Percentiles rank a stretch among this genome's conserved stretches.
phyloP scores from a whole-genome alignment of 805 yeast genomes.

The Candida cerambycidarum region DNA sequence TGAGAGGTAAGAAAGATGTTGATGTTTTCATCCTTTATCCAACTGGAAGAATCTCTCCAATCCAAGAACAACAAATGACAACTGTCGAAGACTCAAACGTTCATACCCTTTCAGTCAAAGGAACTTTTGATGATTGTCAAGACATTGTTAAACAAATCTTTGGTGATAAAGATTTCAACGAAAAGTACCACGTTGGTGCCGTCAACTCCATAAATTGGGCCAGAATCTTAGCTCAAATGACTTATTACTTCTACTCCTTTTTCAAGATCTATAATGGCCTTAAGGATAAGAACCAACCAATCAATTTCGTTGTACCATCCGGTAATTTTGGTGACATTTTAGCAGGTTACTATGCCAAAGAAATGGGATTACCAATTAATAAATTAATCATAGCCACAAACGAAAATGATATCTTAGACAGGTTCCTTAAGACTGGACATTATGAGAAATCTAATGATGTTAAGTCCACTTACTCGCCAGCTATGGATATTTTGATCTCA shows the following conservation, averaged over 20 bases:
- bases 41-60: conserved; percentile 94
- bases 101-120: conserved; percentile 91
- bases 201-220: conserved; percentile 99
- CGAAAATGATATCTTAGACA: conserved; percentile 89
- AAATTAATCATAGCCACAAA: conserved; percentile 92
- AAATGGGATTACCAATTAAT: conserved; percentile 93
- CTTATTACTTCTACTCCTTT: conserved; percentile 92
- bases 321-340: conserved; percentile 98
- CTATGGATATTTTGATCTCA: conserved; percentile 96
- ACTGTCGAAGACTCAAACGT: conserved; percentile 91
- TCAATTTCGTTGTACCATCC: conserved; percentile 91
- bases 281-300: conserved; percentile 34
- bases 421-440: conserved; percentile 84
- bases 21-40: conserved; percentile 96
- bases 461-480: conserved; percentile 91
- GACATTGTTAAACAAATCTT: conserved; percentile 92
- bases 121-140: conserved; percentile 98
- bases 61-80: conserved; percentile 98
- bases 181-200: conserved; percentile 91
- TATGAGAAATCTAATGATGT: conserved; percentile 76
- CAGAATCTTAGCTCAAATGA: conserved; percentile 94
- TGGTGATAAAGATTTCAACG: conserved; percentile 85
- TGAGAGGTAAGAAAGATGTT: conserved; percentile 96
- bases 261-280: conserved; percentile 54
- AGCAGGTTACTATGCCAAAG: conserved; percentile 92